A percentile compares a stretch with the other conserved stretches of the same genome.
Conservation (phyloP, 345 rosid genomes). For the Eucalyptus shirleyi region DNA sequence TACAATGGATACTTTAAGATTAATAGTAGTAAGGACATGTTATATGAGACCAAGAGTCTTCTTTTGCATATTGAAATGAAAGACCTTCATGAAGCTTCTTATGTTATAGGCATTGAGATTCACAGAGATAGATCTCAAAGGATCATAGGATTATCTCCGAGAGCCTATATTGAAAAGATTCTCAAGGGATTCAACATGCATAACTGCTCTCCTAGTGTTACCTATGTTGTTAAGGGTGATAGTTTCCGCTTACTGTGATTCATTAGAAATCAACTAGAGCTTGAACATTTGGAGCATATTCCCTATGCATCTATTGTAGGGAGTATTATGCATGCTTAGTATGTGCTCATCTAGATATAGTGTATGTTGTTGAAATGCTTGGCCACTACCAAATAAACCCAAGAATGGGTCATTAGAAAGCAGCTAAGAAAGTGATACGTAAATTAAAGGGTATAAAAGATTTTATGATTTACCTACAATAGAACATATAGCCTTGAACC, state of each 20-base stretch:
- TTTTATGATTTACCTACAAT: not conserved
- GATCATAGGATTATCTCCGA: not conserved
- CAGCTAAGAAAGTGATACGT: not conserved
- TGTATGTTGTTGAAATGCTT: not conserved
- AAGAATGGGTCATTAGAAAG: not conserved
- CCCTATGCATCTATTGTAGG: not conserved
- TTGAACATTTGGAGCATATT: not conserved
- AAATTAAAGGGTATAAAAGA: not conserved
- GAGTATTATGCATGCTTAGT: not conserved
- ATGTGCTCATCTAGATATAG: not conserved
- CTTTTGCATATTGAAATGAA: not conserved
- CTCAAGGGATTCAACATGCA: not conserved
- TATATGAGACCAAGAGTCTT: not conserved
- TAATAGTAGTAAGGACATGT: too few relatives aligned
- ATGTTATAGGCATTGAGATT: not conserved
- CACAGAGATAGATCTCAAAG: not conserved
- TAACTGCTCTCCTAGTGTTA: not conserved
- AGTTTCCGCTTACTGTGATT: not conserved
- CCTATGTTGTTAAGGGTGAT: not conserved
- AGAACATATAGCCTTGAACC: not conserved
- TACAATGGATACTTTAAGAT: not conserved
- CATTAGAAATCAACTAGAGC: not conserved
- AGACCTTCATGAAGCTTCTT: not conserved
- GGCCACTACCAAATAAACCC: not conserved
- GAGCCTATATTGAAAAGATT: not conserved